A percentile compares a stretch with the other conserved stretches of the same genome.
phyloP scores from a whole-genome alignment of 129 eudicot species.

The Silybum marianum region DNA sequence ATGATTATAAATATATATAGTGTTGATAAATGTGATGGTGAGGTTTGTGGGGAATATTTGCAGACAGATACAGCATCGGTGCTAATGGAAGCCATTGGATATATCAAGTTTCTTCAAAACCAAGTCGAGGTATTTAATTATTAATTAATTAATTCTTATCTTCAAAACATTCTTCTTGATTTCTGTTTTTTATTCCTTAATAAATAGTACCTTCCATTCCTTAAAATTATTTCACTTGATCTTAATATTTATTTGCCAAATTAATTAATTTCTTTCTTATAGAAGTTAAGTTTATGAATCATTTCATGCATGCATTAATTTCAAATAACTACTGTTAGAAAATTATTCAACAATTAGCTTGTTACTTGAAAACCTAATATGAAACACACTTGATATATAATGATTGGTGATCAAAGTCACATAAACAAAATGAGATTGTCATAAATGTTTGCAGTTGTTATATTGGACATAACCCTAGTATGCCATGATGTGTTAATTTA shows the following conservation, averaged over 20 bases:
- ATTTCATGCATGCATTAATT: background rate
- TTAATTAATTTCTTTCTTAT: background rate
- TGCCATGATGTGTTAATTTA: background rate
- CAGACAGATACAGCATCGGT: conserved; percentile 97
- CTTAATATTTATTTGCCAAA: background rate
- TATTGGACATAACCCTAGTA: background rate
- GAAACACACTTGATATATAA: background rate
- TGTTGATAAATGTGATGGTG: conserved; percentile 24
- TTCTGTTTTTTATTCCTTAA: background rate
- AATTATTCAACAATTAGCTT: background rate
- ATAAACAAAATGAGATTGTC: background rate
- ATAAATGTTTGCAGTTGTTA: background rate
- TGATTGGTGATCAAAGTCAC: background rate
- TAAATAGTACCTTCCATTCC: too few relatives aligned
- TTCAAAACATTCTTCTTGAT: conserved; percentile 31
- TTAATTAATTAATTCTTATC: background rate
- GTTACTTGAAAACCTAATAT: background rate
- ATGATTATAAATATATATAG: background rate
- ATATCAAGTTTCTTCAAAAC: conserved; percentile 84
- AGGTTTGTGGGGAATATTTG: conserved; percentile 45
- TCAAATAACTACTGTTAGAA: background rate
- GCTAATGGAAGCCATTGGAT: conserved; percentile 87
- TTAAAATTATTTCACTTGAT: too few relatives aligned
- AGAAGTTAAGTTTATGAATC: background rate
- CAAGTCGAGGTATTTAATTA: conserved; percentile 69